Evolutionary conservation across 805 yeast genomes (phyloP), one percentile per base, ranked within the genome.

Genomic region (Candida krabiensis): DNA sequence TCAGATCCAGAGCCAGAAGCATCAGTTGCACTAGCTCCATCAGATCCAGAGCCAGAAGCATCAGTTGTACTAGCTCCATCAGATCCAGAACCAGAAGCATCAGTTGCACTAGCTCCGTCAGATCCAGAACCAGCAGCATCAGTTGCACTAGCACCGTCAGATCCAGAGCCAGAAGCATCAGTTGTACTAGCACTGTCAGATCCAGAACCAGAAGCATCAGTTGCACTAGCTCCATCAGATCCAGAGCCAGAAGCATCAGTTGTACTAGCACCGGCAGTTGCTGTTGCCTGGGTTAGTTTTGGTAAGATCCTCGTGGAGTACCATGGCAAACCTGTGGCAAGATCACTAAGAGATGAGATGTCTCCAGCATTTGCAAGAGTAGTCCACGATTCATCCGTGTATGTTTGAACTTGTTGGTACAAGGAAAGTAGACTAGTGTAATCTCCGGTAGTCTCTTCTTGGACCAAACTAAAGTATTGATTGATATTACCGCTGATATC

Each of bases 361-460:
- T 40, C 40, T 1, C 36, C 43, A 19, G 50, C 22, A 38, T 56
- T 47, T 41, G 63, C 55, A 41, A 70, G 55, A 24, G 74, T 69
- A 30, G 74, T 70, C 55, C 67, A 70, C n/a, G 70, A 57, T 35
- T 67, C 63, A 50, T 70, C 72, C 9, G 69, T 69, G 54, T 69
- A 70, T 30, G 73, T 69, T 22, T 48, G 50, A 24, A 61, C 64
- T 21, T 49, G 46, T 29, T 46, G 29, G 30, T 67, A 69, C 37
- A 67, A 51, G 12, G 52, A 34, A 8, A 69, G 49, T 31, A 69
- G 53, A 11, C 46, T 60, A 2, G 55, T 41, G 17, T 63, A 63
- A 28, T 55, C 61, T 14, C 38, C 49, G 14, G 37, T 33, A 11
- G 56, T 41, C 24, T 66, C 58, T 6, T 60, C 56, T 19, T 46